These are phyloP conservation scores for Zalerion maritima DNA, from an alignment of 495 filamentous ascomycete genomes.

Conservation along the genomic window DNA sequence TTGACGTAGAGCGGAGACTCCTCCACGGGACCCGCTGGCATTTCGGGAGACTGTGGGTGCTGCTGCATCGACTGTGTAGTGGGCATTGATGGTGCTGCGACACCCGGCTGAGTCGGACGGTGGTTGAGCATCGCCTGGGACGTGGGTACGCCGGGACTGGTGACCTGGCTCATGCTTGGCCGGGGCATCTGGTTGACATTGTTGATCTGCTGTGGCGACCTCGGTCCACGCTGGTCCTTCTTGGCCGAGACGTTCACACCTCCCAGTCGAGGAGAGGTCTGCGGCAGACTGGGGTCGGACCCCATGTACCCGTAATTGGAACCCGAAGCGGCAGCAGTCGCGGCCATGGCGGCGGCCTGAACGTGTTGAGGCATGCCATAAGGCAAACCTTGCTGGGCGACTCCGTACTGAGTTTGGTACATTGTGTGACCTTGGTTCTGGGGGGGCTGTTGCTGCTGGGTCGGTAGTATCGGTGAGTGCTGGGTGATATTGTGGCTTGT, in stretches of 20 bases:
- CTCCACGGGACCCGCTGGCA: conserved; percentile 60
- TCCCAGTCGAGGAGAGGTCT: conserved; percentile 45
- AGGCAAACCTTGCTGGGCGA: conserved; percentile 42
- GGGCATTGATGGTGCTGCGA: conserved; percentile 32
- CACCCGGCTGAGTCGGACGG: conserved; percentile 20
- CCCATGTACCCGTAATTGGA: conserved; percentile 39
- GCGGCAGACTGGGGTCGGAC: conserved; percentile 37
- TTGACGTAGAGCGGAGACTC: conserved; percentile 96
- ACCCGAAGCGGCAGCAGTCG: conserved; percentile 53
- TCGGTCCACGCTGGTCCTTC: conserved; percentile 43
- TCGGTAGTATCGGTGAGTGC: conserved; percentile 50
- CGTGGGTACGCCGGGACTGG: conserved; percentile 45
- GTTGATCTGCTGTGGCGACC: conserved; percentile 48
- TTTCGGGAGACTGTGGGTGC: conserved; percentile 70
- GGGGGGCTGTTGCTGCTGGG: conserved; percentile 38
- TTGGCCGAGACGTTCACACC: conserved; percentile 30
- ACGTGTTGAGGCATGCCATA: conserved; percentile 44
- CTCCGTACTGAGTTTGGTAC: conserved; percentile 44
- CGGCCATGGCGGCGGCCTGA: conserved; percentile 55
- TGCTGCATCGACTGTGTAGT: conserved; percentile 28
- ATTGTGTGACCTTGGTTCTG: conserved; percentile 41
- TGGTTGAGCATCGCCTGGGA: conserved; percentile 46
- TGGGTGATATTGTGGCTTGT: conserved; percentile 39
- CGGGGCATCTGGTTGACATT: conserved; percentile 28
- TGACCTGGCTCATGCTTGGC: conserved; percentile 47